phyloP scores from a whole-genome alignment of 768 basidiomycete species.

The Termitomyces sp. region DNA sequence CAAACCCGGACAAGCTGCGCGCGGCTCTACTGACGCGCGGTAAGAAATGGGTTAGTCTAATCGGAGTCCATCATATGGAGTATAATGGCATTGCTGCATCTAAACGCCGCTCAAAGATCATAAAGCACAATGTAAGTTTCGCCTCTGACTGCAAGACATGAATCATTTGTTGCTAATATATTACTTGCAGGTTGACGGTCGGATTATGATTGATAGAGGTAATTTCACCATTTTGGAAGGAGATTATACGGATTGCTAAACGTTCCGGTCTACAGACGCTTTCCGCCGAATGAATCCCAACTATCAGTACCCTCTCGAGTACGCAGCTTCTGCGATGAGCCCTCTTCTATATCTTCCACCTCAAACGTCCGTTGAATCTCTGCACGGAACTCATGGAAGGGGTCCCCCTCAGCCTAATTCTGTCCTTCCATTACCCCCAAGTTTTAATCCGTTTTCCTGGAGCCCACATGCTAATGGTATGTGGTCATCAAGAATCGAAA shows the following conservation, averaged over 20 bases:
- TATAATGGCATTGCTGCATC: constrained; percentile 49
- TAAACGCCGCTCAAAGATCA: constrained; percentile 25
- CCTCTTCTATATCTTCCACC: background rate
- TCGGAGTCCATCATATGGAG: constrained; percentile 51
- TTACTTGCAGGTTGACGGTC: constrained; percentile 38
- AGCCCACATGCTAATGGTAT: constrained; percentile 8
- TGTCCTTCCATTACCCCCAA: background rate
- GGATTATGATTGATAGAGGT: constrained; percentile 61
- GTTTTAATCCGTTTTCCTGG: background rate
- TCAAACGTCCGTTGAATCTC: background rate
- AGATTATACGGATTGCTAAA: background rate
- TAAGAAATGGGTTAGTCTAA: constrained; percentile 48
- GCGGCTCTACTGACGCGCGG: constrained; percentile 40
- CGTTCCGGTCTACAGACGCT: constrained; percentile 22
- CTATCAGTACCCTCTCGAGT: constrained; percentile 34
- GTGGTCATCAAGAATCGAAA: background rate
- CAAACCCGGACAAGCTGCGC: constrained; percentile 35
- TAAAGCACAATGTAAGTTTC: constrained; percentile 44
- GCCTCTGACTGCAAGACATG: background rate
- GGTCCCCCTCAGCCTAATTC: too few species aligned
- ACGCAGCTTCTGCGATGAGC: background rate
- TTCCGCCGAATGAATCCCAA: constrained; percentile 50
- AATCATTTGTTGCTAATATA: too few species aligned
- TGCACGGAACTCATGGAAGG: background rate
- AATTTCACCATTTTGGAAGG: background rate